Percentiles rank a stretch among this genome's conserved stretches.
phyloP scores from a whole-genome alignment of 345 rosid species.

The Camelina laxa region DNA sequence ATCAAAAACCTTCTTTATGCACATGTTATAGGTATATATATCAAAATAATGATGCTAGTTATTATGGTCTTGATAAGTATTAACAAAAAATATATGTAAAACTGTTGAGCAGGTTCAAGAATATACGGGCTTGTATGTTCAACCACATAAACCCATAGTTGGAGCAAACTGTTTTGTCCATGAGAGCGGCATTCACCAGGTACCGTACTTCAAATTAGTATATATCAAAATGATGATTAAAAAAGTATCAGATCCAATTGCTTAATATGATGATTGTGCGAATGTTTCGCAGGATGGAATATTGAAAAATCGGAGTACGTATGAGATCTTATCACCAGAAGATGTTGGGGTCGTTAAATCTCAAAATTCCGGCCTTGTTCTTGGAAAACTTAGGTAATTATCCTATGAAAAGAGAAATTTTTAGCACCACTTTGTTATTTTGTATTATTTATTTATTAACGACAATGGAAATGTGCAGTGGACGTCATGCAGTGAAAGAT shows the following conservation, averaged over 20 bases:
- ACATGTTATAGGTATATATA: background rate
- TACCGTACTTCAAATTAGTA: background rate
- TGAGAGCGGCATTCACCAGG: constrained; percentile 82
- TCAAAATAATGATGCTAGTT: background rate
- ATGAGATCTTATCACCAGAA: constrained; percentile 87
- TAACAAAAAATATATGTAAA: background rate
- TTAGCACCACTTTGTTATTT: background rate
- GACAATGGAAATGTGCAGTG: constrained; percentile 50
- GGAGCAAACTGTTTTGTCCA: constrained; percentile 93
- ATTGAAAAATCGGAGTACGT: constrained; percentile 82
- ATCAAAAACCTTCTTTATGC: too few species aligned
- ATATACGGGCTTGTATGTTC: constrained; percentile 72
- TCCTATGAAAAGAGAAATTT: background rate
- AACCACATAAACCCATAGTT: constrained; percentile 93
- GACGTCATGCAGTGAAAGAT: constrained; percentile 82
- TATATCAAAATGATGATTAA: background rate
- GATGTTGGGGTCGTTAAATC: constrained; percentile 80
- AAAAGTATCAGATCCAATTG: background rate
- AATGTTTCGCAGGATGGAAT: constrained; percentile 74
- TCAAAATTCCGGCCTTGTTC: constrained; percentile 75
- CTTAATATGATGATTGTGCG: background rate
- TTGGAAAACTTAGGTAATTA: constrained; percentile 77
- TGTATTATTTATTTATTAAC: background rate
- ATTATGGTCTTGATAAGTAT: background rate
- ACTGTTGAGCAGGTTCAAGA: constrained; percentile 69